These are phyloP conservation scores for Rhodotorula sp. DNA, from an alignment of 1,284 basidiomycete genomes.

Conservation along the genomic window DNA sequence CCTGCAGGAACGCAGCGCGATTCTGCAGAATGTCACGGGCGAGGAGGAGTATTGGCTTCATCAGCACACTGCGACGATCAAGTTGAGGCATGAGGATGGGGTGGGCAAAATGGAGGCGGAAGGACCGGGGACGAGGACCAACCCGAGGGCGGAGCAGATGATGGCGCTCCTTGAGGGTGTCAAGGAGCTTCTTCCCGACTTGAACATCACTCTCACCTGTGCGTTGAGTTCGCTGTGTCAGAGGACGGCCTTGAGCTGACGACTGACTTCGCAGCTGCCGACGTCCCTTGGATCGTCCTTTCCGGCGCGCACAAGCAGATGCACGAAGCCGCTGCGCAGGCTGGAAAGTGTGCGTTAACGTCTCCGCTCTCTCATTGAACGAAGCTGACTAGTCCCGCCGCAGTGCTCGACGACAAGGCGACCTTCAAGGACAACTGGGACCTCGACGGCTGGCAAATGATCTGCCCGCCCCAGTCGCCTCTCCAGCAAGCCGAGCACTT, in stretches of 20 bases:
- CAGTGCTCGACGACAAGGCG: slow-evolving; percentile 19
- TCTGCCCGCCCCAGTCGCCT: slow-evolving; percentile 23
- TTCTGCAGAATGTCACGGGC: slow-evolving; percentile 24
- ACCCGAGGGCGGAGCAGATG: slow-evolving; percentile 26
- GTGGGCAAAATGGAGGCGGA: slow-evolving; percentile 10
- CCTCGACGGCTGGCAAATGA: slow-evolving; percentile 29
- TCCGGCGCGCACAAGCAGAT: slow-evolving; percentile 25
- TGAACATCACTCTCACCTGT: slow-evolving; percentile 37
- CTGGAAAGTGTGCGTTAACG: slow-evolving; percentile 17
- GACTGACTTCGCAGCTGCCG: slow-evolving; percentile 13
- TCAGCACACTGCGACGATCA: slow-evolving; percentile 30
- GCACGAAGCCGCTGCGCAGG: slow-evolving; percentile 20
- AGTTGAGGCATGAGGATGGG: slow-evolving; percentile 1
- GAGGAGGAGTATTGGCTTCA: slow-evolving; percentile 30
- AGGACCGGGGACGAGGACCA: slow-evolving; percentile 25
- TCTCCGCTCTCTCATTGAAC: neutral
- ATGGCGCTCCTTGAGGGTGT: slow-evolving; percentile 26
- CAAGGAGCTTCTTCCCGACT: slow-evolving; percentile 21
- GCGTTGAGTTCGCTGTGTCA: neutral
- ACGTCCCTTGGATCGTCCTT: slow-evolving; percentile 26
- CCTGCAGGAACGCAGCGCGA: slow-evolving; percentile 23
- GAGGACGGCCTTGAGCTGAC: neutral
- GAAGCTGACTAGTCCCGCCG: neutral
- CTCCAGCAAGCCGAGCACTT: slow-evolving; percentile 7
- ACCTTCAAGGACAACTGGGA: slow-evolving; percentile 12